Evolutionary conservation across 1,284 basidiomycete genomes (phyloP).

Genomic region (Sphagnurus paluster): DNA sequence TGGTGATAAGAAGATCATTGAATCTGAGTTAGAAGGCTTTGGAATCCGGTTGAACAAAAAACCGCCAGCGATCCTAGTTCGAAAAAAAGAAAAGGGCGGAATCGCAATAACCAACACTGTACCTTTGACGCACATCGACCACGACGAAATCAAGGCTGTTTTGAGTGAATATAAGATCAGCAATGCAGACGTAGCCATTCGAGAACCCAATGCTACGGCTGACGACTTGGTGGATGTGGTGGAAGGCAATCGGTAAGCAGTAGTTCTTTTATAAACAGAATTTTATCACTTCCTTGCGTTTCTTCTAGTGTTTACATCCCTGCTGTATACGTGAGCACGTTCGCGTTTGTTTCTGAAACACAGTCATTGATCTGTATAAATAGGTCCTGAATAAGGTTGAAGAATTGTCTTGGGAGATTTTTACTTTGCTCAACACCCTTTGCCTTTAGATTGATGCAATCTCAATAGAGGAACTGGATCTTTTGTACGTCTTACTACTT

Average conservation of each 20-base stretch:
- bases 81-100: conserved; percentile 95
- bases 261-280: background rate
- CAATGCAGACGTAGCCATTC: conserved; percentile 93
- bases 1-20: conserved; percentile 91
- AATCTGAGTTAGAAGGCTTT: conserved; percentile 93
- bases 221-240: conserved; percentile 98
- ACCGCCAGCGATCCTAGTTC: conserved; percentile 86
- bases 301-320: conserved; percentile 87
- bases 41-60: conserved; percentile 96
- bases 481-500: conserved; percentile 57
- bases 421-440: conserved; percentile 23
- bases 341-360: conserved; percentile 1
- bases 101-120: conserved; percentile 95
- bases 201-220: conserved; percentile 89
- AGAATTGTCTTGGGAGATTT: conserved; percentile 9
- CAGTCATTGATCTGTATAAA: conserved; percentile 5
- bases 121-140: conserved; percentile 94
- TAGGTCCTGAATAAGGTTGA: conserved; percentile 78
- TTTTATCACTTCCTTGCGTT: conserved; percentile 3
- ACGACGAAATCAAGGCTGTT: conserved; percentile 96
- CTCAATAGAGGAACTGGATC: conserved; percentile 97
- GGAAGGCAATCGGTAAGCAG: conserved; percentile 79
- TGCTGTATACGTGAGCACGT: conserved; percentile 73
- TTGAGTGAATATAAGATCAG: conserved; percentile 89
- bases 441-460: conserved; percentile 92